Evolutionary conservation across 1,284 basidiomycete genomes (phyloP).

Genomic region (Mycena citricolor): DNA sequence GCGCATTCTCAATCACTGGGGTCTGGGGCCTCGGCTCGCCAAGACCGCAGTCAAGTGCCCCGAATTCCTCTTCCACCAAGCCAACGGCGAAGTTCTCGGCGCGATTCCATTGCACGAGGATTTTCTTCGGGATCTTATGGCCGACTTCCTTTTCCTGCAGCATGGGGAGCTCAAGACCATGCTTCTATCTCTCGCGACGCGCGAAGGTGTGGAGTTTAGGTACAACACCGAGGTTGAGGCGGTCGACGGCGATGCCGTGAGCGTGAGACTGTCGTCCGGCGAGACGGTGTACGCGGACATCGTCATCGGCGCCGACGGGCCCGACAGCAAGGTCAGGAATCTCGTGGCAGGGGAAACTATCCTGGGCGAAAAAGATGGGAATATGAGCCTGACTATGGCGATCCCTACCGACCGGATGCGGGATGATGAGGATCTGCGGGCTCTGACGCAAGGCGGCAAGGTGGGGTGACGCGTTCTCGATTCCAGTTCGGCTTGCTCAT

Average conservation of each 20-base stretch:
- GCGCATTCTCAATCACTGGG: constrained; percentile 45
- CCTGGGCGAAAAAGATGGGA: constrained; percentile 38
- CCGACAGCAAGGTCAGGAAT: constrained; percentile 49
- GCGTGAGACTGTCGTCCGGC: constrained; percentile 41
- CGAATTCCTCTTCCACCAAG: constrained; percentile 34
- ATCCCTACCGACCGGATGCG: constrained; percentile 35
- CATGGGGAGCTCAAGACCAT: constrained; percentile 58
- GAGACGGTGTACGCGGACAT: constrained; percentile 44
- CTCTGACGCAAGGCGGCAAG: constrained; percentile 29
- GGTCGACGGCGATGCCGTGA: constrained; percentile 40
- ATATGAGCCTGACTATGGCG: constrained; percentile 41
- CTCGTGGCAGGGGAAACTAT: constrained; percentile 36
- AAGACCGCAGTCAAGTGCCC: constrained; percentile 33
- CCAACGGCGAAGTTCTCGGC: constrained; percentile 37
- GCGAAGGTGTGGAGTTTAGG: constrained; percentile 47
- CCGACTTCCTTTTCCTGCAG: constrained; percentile 42
- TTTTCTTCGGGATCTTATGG: constrained; percentile 37
- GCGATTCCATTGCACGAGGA: constrained; percentile 37
- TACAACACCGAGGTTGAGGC: constrained; percentile 45
- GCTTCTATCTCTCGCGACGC: constrained; percentile 47
- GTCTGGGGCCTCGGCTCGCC: constrained; percentile 35
- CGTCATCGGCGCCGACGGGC: constrained; percentile 56
- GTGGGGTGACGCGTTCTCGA: constrained; percentile 30
- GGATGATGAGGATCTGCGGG: constrained; percentile 37
- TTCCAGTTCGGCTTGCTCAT: constrained; percentile 2